These are phyloP conservation scores for Starmerella etchellsii DNA, from an alignment of 805 yeast genomes.

Conservation along the genomic window DNA sequence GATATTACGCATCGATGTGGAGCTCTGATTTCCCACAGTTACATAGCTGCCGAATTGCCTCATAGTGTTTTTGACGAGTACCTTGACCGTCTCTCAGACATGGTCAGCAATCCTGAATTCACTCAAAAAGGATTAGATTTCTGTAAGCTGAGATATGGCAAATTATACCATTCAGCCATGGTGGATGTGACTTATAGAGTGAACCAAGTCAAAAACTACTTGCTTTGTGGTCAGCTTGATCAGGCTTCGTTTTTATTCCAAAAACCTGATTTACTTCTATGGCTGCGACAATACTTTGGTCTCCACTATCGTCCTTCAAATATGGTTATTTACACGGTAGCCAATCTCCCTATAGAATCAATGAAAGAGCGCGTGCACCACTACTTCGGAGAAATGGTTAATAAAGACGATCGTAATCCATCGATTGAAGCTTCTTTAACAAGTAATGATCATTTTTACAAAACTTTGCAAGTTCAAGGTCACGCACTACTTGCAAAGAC, in stretches of 20 bases:
- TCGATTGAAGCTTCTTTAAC: too few relatives aligned
- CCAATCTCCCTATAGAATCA: too few relatives aligned
- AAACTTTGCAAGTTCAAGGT: too few relatives aligned
- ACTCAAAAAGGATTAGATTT: neutral
- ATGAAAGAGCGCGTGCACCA: too few relatives aligned
- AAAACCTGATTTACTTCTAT: neutral
- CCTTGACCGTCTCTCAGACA: neutral
- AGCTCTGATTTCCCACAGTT: neutral
- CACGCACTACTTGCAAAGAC: neutral
- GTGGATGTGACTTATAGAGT: neutral
- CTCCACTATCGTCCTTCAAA: too few relatives aligned
- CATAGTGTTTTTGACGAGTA: neutral
- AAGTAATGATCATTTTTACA: too few relatives aligned
- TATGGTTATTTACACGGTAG: too few relatives aligned
- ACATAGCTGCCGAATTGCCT: neutral
- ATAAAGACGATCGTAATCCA: neutral
- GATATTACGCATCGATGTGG: neutral
- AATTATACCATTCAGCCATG: neutral
- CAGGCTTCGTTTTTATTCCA: neutral
- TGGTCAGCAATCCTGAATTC: neutral
- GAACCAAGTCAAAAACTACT: too few relatives aligned
- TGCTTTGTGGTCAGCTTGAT: neutral
- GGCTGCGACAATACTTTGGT: too few relatives aligned
- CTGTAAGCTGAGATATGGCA: neutral
- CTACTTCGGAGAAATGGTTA: neutral